Percentiles rank a stretch among this genome's conserved stretches.
phyloP scores from a whole-genome alignment of 345 rosid species.

The Dovyalis caffra region DNA sequence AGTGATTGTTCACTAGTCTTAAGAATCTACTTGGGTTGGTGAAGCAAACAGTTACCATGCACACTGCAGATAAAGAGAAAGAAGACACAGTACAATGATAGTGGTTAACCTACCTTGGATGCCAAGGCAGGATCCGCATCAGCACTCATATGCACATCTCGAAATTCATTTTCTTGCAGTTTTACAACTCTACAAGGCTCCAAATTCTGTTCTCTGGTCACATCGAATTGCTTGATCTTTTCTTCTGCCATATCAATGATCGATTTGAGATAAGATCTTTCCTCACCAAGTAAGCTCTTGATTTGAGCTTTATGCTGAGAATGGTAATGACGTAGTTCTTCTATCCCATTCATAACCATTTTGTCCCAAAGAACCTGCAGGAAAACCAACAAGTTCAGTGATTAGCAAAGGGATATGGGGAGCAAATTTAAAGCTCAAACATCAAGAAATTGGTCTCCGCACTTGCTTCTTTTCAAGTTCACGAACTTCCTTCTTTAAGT shows the following conservation, averaged over 20 bases:
- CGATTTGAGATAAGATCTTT: conserved; percentile 46
- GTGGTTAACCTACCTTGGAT: conserved; percentile 40
- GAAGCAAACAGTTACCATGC: neutral
- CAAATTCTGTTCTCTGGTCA: conserved; percentile 29
- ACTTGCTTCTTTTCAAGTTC: conserved; percentile 84
- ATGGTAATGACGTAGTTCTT: conserved; percentile 54
- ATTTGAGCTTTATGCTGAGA: conserved; percentile 56
- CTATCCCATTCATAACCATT: conserved; percentile 46
- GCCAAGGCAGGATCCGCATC: conserved; percentile 36
- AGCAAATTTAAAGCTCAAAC: neutral
- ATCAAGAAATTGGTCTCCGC: conserved; percentile 26
- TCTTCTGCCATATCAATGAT: conserved; percentile 45
- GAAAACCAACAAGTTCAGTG: conserved; percentile 26
- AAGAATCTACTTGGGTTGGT: neutral
- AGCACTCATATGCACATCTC: conserved; percentile 52
- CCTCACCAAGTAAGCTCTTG: conserved; percentile 59
- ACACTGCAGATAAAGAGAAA: neutral
- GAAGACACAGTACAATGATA: neutral
- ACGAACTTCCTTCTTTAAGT: conserved; percentile 72
- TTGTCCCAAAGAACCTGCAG: conserved; percentile 58
- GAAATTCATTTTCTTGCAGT: conserved; percentile 52
- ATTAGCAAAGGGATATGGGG: conserved; percentile 2
- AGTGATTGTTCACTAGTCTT: neutral
- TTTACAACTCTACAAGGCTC: conserved; percentile 35
- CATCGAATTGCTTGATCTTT: conserved; percentile 37